Evolutionary conservation across 2,329 filamentous ascomycete genomes (phyloP), one percentile per base, ranked within the genome.

Genomic region (Calonectria hongkongensis): DNA sequence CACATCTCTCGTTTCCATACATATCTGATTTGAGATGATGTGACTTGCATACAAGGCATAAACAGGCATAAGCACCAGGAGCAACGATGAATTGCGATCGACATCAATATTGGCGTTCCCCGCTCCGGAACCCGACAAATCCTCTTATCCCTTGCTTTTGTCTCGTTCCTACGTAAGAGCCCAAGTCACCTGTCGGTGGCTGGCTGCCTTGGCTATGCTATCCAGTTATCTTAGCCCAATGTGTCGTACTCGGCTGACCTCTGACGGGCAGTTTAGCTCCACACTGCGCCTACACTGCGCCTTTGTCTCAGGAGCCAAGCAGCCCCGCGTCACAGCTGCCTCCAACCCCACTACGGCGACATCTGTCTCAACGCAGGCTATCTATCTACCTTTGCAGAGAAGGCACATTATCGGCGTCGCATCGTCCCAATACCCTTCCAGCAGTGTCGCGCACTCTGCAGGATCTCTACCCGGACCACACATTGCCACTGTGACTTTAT

Each of bases 261-360:
- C 51, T 68, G 66, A 50, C 66, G 54, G 47, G 36, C 28, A 60
- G 66, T n/a, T 47, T 16, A 66, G 63, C 63, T 66, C 63, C 63
- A 66, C 58, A 43, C 36, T 62, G 39, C 36, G 54, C 54, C 30
- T 58, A 21, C 58, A 62, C 47, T 60, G 36, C 36, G 36, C 39
- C 33, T 63, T 50, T 39, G 41, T 21, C 27, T 15, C 47, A 39
- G 33, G 16, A 39, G 41, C 60, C 45, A 63, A 66, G 27, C 54
- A 68, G 64, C 69, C 69, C 69, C 69, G 69, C 69, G 69, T 71
- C 56, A 56, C 69, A 66, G 51, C 50, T 43, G 41, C 43, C 27
- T 64, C 33, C 69, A 64, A 67, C 69, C 64, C 69, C 69, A 71
- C 56, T 51, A 71, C 64, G 36, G 54, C 69, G 39, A 65, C 60